Evolutionary conservation across 345 rosid species (phyloP).

Genomic region (Syzygium oleosum): DNA sequence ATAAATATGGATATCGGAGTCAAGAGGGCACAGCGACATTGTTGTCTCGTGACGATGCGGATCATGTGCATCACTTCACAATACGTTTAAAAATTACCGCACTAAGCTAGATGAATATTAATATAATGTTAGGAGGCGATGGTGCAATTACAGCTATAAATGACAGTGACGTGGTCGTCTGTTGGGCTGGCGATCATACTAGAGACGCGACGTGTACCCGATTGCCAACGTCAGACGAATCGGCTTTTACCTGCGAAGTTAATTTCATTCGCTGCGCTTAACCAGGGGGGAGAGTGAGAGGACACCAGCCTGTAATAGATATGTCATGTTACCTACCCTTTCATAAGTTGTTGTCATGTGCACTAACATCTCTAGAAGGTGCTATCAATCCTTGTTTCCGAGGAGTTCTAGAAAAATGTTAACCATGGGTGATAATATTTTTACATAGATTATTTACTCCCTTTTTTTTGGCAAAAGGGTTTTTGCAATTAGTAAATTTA

Average conservation of each 20-base stretch:
- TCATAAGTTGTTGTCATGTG: no score
- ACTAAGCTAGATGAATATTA: neutral
- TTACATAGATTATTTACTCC: no score
- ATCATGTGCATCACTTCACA: neutral
- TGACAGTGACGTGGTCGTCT: slow-evolving; percentile 22
- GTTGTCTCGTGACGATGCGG: neutral
- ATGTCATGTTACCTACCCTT: no score
- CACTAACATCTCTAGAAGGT: no score
- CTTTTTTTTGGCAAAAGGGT: no score
- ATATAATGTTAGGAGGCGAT: neutral
- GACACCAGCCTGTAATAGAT: no score
- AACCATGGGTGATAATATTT: no score
- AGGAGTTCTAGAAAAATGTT: no score
- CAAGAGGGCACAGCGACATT: neutral
- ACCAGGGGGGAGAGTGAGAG: no score
- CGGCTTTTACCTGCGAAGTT: neutral
- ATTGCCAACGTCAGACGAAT: neutral
- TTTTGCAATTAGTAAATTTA: no score
- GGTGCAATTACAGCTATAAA: neutral
- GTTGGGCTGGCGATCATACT: neutral
- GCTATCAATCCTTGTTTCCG: no score
- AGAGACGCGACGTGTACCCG: neutral
- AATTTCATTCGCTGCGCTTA: no score
- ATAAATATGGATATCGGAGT: neutral
- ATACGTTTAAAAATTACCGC: neutral